Evolutionary conservation across 2,329 filamentous ascomycete species (phyloP), one percentile per base, ranked within the genome.

Genomic region (Epichloe glyceriae): DNA sequence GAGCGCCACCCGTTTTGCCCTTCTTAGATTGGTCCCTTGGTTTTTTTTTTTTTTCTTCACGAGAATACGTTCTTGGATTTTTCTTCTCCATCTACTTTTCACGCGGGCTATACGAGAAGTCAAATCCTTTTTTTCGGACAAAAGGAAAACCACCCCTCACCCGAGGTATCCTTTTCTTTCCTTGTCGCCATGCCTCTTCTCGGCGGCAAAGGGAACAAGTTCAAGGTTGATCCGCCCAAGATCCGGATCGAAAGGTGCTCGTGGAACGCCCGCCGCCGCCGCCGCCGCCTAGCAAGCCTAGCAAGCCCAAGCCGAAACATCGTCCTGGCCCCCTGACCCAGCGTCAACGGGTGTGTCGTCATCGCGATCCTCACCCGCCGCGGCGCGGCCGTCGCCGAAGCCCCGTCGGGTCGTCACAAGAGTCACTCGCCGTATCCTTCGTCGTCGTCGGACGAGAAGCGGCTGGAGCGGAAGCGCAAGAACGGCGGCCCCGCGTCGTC

Each of bases 221-320:
- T 75, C 65, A 76, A 77, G 64, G 65, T 70, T 56, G 70, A 74
- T 54, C 67, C 70, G 49, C 70, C 73, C 51, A 70, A 69, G 53
- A 71, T 78, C 57, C 72, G 74, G 53, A 73, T 76, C 58, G 74
- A 79, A 74, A 73, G 56, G 73, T 78, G 52, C 64, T 70, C 49
- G 67, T 77, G 59, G 69, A 69, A 53, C 59, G 60, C 45, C 59
- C 65, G 46, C 54, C 61, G 4, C 54, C 61, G 4, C 61, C 65
- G 15, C 54, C 61, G 4, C 54, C 61, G 4, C 61, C 65, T n/a
- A n/a, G n/a, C n/a, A n/a, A n/a, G 15, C 65, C 68, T 44, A 67
- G 67, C 8, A 67, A 65, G 45, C 63, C 66, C 7, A 70, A 66
- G 56, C 59, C 63, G 34, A 66, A 63, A 51, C 55, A 60, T 39